A percentile compares a stretch with the other conserved stretches of the same genome.
Conservation (phyloP, 371 early-diverging fungal genomes). For the Rhizopus delemar region DNA sequence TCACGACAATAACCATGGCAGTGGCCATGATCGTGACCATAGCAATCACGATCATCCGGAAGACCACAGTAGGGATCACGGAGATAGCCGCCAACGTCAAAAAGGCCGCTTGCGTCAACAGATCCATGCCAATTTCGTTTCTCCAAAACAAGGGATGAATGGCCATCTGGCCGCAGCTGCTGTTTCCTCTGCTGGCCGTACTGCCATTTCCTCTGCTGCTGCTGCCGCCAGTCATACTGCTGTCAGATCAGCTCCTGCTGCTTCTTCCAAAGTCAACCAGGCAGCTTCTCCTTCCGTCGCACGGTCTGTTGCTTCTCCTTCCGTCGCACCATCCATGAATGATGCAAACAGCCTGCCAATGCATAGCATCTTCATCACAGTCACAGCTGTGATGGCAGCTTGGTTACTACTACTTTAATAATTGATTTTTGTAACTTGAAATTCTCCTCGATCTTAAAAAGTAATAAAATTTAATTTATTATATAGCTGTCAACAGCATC, state of each 20-base stretch:
- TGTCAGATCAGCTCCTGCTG: not conserved
- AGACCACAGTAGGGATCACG: no score
- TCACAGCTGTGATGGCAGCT: no score
- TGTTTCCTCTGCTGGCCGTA: not conserved
- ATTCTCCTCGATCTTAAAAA: no score
- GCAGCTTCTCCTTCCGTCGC: not conserved
- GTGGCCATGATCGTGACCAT: not conserved
- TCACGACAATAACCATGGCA: constrained; percentile 1
- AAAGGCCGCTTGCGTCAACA: not conserved
- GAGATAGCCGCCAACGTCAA: no score
- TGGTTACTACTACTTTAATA: no score
- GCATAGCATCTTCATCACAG: no score
- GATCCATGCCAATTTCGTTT: not conserved
- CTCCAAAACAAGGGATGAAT: not conserved
- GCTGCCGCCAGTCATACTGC: not conserved
- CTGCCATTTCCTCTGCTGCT: not conserved
- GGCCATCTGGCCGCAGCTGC: not conserved
- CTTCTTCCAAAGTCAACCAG: not conserved
- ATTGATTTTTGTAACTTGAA: no score
- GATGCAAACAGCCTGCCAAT: not conserved
- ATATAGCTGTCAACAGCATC: no score
- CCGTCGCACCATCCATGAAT: not conserved
- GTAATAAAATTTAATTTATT: no score
- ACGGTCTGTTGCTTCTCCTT: not conserved
- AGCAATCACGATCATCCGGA: not conserved